These are phyloP conservation scores for Auricularia sp. DNA, from an alignment of 768 basidiomycete species.

Conservation along the genomic window DNA sequence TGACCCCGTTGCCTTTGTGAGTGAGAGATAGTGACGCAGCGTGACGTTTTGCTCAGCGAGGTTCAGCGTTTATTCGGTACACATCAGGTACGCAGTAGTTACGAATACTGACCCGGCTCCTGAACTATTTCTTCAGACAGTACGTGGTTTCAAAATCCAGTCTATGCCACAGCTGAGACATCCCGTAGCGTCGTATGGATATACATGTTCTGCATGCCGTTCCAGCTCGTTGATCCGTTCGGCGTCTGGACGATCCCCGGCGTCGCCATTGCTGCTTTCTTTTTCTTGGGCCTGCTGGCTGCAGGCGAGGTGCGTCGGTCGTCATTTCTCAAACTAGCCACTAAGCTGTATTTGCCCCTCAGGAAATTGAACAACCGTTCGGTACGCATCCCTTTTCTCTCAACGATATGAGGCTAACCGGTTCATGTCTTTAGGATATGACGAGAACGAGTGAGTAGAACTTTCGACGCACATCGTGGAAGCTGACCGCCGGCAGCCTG, in stretches of 20 bases:
- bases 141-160: not conserved
- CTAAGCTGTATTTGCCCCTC: too few species aligned
- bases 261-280: constrained; percentile 54
- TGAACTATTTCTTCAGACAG: constrained; percentile 14
- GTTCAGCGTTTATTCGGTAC: constrained; percentile 48
- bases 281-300: constrained; percentile 67
- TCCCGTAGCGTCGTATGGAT: constrained; percentile 47
- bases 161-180: too few species aligned
- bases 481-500: constrained; percentile 18
- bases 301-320: constrained; percentile 35
- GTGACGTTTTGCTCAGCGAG: not conserved
- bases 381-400: constrained; percentile 25
- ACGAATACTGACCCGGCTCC: not conserved
- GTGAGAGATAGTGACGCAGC: constrained; percentile 14
- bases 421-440: constrained; percentile 35
- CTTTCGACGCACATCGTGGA: not conserved
- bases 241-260: constrained; percentile 58
- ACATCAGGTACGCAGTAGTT: constrained; percentile 37
- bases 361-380: constrained; percentile 58
- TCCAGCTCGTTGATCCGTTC: constrained; percentile 57
- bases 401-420: not conserved
- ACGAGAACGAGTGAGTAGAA: constrained; percentile 30
- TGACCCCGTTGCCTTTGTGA: constrained; percentile 57
- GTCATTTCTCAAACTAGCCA: too few species aligned
- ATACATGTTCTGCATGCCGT: constrained; percentile 68